Conservation (phyloP, 345 rosid species). For the Firmiana major region DNA sequence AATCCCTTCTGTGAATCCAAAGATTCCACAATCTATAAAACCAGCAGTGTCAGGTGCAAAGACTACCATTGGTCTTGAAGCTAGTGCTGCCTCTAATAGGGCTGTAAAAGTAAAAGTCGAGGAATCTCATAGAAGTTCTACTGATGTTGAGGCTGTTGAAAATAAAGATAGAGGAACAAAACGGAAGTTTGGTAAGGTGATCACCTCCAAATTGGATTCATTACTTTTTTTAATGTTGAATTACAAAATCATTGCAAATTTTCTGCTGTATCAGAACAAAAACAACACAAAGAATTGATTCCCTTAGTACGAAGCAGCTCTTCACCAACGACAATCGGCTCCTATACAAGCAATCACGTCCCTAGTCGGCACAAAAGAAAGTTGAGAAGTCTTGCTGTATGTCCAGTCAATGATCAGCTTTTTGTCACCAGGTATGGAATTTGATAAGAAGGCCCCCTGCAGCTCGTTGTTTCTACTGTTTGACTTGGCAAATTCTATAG, state of each 20-base stretch:
- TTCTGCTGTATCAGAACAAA: constrained; percentile 51
- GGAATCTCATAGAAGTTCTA: constrained; percentile 29
- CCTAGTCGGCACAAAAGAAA: constrained; percentile 94
- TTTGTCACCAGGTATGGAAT: constrained; percentile 70
- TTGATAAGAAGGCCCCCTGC: neutral
- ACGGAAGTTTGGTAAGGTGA: constrained; percentile 61
- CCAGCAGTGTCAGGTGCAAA: constrained; percentile 24
- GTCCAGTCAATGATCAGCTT: constrained; percentile 75
- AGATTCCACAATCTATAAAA: constrained; percentile 34
- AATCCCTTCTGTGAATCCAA: constrained; percentile 45
- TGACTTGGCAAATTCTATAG: neutral
- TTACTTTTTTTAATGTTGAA: constrained; percentile 2
- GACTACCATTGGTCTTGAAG: constrained; percentile 22
- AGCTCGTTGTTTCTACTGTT: neutral
- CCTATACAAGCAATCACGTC: constrained; percentile 59
- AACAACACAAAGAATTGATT: constrained; percentile 72
- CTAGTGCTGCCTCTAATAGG: constrained; percentile 23
- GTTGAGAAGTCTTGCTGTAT: constrained; percentile 67
- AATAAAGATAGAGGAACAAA: constrained; percentile 49
- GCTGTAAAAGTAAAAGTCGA: constrained; percentile 40
- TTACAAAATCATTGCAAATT: constrained; percentile 8
- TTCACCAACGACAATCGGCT: constrained; percentile 46
- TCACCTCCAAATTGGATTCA: neutral
- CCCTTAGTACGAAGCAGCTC: constrained; percentile 53
- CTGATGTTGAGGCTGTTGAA: constrained; percentile 32